A percentile compares a stretch with the other conserved stretches of the same genome.
Conservation (phyloP, 169 alveolate genomes). For the Eimeria acervulina region DNA sequence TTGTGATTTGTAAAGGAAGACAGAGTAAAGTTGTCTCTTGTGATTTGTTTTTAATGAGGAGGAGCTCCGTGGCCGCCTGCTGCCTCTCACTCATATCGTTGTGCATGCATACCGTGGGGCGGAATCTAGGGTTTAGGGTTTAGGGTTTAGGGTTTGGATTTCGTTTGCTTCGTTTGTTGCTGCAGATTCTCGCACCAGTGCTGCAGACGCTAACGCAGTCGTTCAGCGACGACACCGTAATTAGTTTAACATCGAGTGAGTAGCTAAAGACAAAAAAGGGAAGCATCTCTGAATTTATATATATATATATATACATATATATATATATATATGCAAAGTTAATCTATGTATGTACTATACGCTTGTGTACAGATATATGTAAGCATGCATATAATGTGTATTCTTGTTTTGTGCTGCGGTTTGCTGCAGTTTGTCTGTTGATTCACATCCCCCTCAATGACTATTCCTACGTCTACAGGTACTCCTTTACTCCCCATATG, state of each 20-base stretch:
- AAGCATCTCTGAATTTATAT: background rate
- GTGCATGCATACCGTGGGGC: background rate
- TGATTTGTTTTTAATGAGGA: too few relatives aligned
- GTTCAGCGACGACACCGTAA: conserved; percentile 81
- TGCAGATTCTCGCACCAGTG: conserved; percentile 78
- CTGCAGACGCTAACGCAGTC: conserved; percentile 75
- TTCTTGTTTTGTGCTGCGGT: background rate
- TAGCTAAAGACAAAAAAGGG: background rate
- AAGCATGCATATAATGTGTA: background rate
- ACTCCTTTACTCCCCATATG: background rate
- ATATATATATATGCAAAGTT: too few relatives aligned
- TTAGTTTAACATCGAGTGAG: conserved; percentile 57
- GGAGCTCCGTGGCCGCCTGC: too few relatives aligned
- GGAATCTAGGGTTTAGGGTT: too few relatives aligned
- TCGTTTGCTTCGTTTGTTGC: background rate
- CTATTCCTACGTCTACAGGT: conserved; percentile 80
- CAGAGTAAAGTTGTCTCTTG: too few relatives aligned
- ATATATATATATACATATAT: too few relatives aligned
- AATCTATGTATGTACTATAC: too few relatives aligned
- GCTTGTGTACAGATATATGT: background rate
- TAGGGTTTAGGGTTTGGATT: background rate
- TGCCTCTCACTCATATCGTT: background rate
- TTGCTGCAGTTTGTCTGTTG: conserved; percentile 70
- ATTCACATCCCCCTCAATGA: conserved; percentile 69
- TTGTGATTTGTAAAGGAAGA: too few relatives aligned